Percentiles rank a stretch among this genome's conserved stretches.
Conservation (phyloP, 148 eudicot species). For the Bassia scoparia region DNA sequence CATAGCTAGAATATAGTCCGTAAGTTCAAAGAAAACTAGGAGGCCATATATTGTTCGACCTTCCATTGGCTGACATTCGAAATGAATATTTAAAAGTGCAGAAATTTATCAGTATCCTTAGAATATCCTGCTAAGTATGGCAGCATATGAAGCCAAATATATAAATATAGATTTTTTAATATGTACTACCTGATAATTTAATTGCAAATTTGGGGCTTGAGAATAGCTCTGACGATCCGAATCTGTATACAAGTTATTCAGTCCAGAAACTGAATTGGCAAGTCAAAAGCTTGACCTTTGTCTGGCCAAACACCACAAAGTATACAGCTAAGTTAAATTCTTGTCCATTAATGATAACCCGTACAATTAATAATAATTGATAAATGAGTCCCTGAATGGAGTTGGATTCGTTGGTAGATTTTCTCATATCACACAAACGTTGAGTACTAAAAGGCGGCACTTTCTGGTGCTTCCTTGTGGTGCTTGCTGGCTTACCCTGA, state of each 20-base stretch:
- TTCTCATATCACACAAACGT: constrained; percentile 19
- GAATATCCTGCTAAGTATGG: not conserved
- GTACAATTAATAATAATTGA: not conserved
- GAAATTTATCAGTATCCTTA: not conserved
- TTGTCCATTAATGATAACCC: not conserved
- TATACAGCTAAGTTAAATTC: not conserved
- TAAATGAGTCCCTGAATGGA: not conserved
- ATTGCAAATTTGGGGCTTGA: constrained; percentile 11
- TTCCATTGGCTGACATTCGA: not conserved
- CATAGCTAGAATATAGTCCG: constrained; percentile 8
- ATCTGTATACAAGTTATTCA: constrained; percentile 1
- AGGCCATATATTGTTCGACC: not conserved
- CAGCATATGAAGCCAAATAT: not conserved
- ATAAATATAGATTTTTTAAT: not conserved
- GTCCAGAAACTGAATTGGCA: constrained; percentile 8
- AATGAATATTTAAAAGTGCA: not conserved
- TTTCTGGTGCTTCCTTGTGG: constrained; percentile 6
- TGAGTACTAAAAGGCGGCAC: not conserved
- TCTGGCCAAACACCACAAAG: not conserved
- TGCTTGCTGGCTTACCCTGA: no score
- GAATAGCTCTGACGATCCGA: constrained; percentile 13
- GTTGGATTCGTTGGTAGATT: constrained; percentile 12
- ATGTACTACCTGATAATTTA: constrained; percentile 22
- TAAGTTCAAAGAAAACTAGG: not conserved
- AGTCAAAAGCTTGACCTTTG: not conserved